These are phyloP conservation scores for Lindgomyces ingoldianus DNA, from an alignment of 495 filamentous ascomycete genomes.

Conservation along the genomic window DNA sequence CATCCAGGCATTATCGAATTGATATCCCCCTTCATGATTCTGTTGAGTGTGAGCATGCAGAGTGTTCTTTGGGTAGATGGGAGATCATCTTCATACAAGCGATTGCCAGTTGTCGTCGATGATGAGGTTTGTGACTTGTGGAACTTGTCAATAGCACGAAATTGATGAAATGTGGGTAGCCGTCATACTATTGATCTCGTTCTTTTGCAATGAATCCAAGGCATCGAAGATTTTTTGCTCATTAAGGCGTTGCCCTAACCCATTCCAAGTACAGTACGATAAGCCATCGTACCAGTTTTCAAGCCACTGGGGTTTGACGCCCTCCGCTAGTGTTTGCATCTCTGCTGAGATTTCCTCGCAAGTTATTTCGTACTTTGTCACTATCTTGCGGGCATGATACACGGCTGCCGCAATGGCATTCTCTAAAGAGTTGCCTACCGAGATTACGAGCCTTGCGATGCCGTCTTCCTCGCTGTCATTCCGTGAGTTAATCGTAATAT, in stretches of 20 bases:
- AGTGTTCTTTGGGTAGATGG: neutral
- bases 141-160: neutral
- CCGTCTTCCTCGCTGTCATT: constrained; percentile 64
- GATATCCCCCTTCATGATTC: constrained; percentile 47
- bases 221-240: constrained; percentile 78
- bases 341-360: constrained; percentile 43
- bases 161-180: neutral
- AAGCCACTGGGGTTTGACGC: constrained; percentile 71
- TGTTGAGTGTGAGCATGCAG: neutral
- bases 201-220: constrained; percentile 66
- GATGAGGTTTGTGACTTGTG: constrained; percentile 37
- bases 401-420: constrained; percentile 76
- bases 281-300: constrained; percentile 88
- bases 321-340: constrained; percentile 46
- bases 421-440: constrained; percentile 75
- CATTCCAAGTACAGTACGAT: constrained; percentile 90
- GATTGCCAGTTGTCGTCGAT: constrained; percentile 90
- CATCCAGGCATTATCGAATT: constrained; percentile 59
- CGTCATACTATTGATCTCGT: constrained; percentile 60
- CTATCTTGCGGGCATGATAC: constrained; percentile 77
- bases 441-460: constrained; percentile 65
- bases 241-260: constrained; percentile 75
- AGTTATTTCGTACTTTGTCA: constrained; percentile 44
- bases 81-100: constrained; percentile 42
- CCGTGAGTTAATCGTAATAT: constrained; percentile 65